Percentiles rank a stretch among this genome's conserved stretches.
Conservation (phyloP, 805 yeast genomes). For the Candida peoriensis region DNA sequence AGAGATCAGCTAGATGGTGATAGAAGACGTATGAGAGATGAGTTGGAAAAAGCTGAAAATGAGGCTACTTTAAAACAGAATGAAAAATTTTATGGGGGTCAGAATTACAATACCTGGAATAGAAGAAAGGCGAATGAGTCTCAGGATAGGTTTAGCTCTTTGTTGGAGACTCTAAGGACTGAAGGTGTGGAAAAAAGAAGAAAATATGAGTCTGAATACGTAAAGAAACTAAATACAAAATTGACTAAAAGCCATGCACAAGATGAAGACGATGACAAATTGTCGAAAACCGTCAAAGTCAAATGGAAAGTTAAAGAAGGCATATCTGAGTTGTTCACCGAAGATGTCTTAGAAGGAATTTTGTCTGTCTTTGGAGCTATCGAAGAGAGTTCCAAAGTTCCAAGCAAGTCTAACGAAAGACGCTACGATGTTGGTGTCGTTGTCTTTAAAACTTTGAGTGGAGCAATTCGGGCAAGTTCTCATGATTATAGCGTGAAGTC, state of each 20-base stretch:
- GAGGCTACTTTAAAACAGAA: background rate
- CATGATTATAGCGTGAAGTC: slow-evolving; percentile 14
- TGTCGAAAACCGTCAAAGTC: slow-evolving; percentile 13
- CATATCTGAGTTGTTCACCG: slow-evolving; percentile 16
- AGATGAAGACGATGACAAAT: background rate
- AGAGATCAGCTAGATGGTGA: slow-evolving; percentile 12
- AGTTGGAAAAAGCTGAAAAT: slow-evolving; percentile 19
- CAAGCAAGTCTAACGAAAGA: slow-evolving; percentile 8
- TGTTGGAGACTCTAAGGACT: slow-evolving; percentile 19
- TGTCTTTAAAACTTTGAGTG: slow-evolving; percentile 2
- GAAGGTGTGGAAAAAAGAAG: slow-evolving; percentile 20
- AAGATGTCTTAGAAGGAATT: slow-evolving; percentile 19
- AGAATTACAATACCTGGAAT: slow-evolving; percentile 15
- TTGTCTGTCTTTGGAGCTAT: slow-evolving; percentile 22
- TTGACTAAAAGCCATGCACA: background rate
- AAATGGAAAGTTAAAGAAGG: slow-evolving; percentile 21
- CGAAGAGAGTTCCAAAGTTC: slow-evolving; percentile 9
- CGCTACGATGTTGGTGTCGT: slow-evolving; percentile 17
- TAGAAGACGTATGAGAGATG: slow-evolving; percentile 19
- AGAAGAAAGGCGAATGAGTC: slow-evolving; percentile 8
- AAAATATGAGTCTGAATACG: slow-evolving; percentile 11
- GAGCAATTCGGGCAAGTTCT: slow-evolving; percentile 12
- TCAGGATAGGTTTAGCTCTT: slow-evolving; percentile 7
- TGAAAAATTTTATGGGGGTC: no score
- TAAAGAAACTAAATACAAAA: slow-evolving; percentile 5